Percentiles rank a stretch among this genome's conserved stretches.
Evolutionary conservation across 2,329 filamentous ascomycete genomes (phyloP).

Genomic region (Stagonosporopsis tanaceti): DNA sequence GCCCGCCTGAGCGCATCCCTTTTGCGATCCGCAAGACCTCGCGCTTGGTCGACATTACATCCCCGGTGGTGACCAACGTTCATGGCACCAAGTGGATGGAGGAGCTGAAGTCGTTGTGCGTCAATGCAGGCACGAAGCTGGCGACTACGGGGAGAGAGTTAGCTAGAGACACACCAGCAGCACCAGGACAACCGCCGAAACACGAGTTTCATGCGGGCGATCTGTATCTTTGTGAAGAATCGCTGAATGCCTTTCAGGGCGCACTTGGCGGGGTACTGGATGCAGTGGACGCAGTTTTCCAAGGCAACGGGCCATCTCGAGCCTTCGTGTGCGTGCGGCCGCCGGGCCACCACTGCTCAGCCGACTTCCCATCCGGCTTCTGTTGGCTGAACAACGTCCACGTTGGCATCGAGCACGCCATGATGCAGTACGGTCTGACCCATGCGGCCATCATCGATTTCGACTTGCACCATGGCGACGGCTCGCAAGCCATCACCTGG

Average conservation of each 20-base stretch:
- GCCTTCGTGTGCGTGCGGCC: slow-evolving; percentile 94
- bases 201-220: slow-evolving; percentile 84
- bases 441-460: slow-evolving; percentile 77
- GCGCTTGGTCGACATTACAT: slow-evolving; percentile 73
- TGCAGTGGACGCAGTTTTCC: slow-evolving; percentile 86
- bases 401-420: slow-evolving; percentile 91
- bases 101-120: slow-evolving; percentile 85
- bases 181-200: slow-evolving; percentile 61
- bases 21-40: slow-evolving; percentile 87
- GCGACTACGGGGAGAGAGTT: slow-evolving; percentile 81
- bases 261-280: slow-evolving; percentile 93
- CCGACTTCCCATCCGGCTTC: slow-evolving; percentile 88
- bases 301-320: slow-evolving; percentile 67
- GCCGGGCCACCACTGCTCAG: slow-evolving; percentile 94
- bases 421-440: slow-evolving; percentile 82
- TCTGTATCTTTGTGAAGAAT: slow-evolving; percentile 88
- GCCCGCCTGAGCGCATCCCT: slow-evolving; percentile 69
- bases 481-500: slow-evolving; percentile 96
- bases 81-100: slow-evolving; percentile 95
- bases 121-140: slow-evolving; percentile 78
- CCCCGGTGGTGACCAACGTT: slow-evolving; percentile 84
- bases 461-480: slow-evolving; percentile 58
- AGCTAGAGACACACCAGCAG: slow-evolving; percentile 57
- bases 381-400: slow-evolving; percentile 99
- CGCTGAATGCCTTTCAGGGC: slow-evolving; percentile 85